Base-by-base conservation (phyloP, 2,329 filamentous ascomycete genomes). In the Didymella keratinophila region DNA sequence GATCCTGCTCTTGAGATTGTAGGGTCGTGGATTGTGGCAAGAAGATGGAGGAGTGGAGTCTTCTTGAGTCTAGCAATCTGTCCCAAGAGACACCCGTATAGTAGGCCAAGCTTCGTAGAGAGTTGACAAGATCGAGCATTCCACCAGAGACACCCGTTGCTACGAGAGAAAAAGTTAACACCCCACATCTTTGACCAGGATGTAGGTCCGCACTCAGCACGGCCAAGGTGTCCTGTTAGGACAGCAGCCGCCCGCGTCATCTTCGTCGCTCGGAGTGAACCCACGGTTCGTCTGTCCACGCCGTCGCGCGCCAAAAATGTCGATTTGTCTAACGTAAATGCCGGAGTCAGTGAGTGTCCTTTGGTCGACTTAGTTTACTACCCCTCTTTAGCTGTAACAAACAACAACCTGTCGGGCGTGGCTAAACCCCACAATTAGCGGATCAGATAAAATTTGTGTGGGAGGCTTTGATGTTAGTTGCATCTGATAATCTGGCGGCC, bases 401-500 rank as follows among this genome's bases (percentile, higher is more conserved):
- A 70, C 63, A 58, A n/a, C 30, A 28, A 27, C 39, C 25, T 20
- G 43, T 48, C 45, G 32, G 51, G 47, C 25, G 49, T 54, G 43
- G 30, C 23, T 23, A 47, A 56, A 44, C 63, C 56, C 69, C 63
- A 67, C 54, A 65, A 53, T 58, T 62, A 64, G 67, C 67, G 70
- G 67, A 72, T 73, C 70, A 70, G 70, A 72, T 72, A 71, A 71
- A 48, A 39, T 30, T 45, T 62, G 64, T 58, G 63, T 59, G 50
- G 52, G 45, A 60, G 45, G 52, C 58, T 53, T 53, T 49, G 51
- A 41, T 18, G 18, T 49, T 65, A 66, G 61, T 52, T 66, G 57
- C 60, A 76, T 76, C 72, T 72, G 73, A 74, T 75, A 76, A 76
- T 56, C 30, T 62, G 63, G 63, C 60, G 44, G 52, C 46, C 37